Evolutionary conservation across 2,329 filamentous ascomycete species (phyloP).

Genomic region (Epichloe scottii): DNA sequence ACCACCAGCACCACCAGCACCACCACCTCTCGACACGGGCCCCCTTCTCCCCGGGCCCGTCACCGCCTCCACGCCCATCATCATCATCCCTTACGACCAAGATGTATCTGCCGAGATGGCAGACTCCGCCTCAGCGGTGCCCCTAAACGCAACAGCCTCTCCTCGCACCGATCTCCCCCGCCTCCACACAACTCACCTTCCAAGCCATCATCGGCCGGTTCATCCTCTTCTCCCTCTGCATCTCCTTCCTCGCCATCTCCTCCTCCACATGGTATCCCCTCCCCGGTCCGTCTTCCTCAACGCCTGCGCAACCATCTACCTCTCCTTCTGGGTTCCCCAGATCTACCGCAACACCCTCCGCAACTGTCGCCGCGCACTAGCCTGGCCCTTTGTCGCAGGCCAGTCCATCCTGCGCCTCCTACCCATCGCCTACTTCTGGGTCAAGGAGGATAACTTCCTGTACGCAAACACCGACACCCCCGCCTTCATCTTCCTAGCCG

Average conservation of each 20-base stretch:
- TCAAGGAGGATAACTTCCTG: slow-evolving; percentile 65
- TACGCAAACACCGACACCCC: slow-evolving; percentile 58
- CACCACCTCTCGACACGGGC: slow-evolving; percentile 9
- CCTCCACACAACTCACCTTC: slow-evolving; percentile 28
- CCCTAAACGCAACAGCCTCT: slow-evolving; percentile 12
- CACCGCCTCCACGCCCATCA: slow-evolving; percentile 34
- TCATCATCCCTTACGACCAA: slow-evolving; percentile 51
- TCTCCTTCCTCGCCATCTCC: slow-evolving; percentile 46
- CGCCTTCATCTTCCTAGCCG: slow-evolving; percentile 46
- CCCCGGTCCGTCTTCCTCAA: slow-evolving; percentile 48
- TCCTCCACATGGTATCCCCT: slow-evolving; percentile 48
- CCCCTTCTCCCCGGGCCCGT: slow-evolving; percentile 28
- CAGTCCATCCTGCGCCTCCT: slow-evolving; percentile 67
- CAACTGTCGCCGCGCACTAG: slow-evolving; percentile 82
- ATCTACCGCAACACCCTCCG: slow-evolving; percentile 82
- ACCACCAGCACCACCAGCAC: slow-evolving; percentile 1
- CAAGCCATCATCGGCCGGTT: slow-evolving; percentile 45
- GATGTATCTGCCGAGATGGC: slow-evolving; percentile 49
- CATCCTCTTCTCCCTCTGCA: slow-evolving; percentile 39
- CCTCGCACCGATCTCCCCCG: slow-evolving; percentile 12
- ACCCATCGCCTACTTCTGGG: slow-evolving; percentile 79
- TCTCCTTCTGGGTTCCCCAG: slow-evolving; percentile 88
- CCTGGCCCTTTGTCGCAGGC: slow-evolving; percentile 80
- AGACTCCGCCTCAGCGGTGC: slow-evolving; percentile 26
- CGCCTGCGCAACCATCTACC: slow-evolving; percentile 56